These are phyloP conservation scores for Micromonas commoda DNA, from an alignment of 139 green algal species.

Conservation along the genomic window DNA sequence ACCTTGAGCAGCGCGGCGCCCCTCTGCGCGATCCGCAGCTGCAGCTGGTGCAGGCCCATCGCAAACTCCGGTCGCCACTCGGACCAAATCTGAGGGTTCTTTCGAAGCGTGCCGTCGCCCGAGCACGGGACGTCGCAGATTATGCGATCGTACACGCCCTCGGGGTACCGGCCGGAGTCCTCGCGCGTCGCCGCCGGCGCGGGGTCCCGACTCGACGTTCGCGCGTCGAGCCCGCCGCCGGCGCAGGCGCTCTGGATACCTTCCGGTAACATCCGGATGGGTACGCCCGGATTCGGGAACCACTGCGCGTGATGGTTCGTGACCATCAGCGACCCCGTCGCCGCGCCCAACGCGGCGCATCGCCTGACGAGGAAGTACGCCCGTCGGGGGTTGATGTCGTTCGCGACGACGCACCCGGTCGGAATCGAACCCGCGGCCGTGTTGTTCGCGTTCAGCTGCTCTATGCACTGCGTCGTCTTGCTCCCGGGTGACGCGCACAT, in stretches of 20 bases:
- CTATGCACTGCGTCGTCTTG: slow-evolving; percentile 75
- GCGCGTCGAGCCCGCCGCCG: too few relatives aligned
- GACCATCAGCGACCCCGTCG: slow-evolving; percentile 60
- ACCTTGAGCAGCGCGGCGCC: slow-evolving; percentile 29
- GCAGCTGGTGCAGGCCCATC: slow-evolving; percentile 20
- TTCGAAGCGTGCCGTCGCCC: slow-evolving; percentile 93
- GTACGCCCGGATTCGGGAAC: slow-evolving; percentile 59
- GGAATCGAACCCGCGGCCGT: not conserved
- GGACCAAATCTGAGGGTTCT: slow-evolving; percentile 47
- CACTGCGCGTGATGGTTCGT: slow-evolving; percentile 85
- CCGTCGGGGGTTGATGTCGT: slow-evolving; percentile 86
- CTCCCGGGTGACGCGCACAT: slow-evolving; percentile 94
- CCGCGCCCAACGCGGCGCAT: slow-evolving; percentile 16
- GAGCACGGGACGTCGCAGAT: slow-evolving; percentile 95
- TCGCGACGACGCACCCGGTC: slow-evolving; percentile 87
- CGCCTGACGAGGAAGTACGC: slow-evolving; percentile 86
- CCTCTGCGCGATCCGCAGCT: slow-evolving; percentile 32
- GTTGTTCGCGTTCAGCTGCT: not conserved
- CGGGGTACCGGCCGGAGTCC: slow-evolving; percentile 1
- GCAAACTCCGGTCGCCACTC: slow-evolving; percentile 20
- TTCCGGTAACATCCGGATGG: not conserved
- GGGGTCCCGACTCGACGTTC: not conserved
- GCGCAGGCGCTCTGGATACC: too few relatives aligned
- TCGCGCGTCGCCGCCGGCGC: not conserved
- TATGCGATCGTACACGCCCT: slow-evolving; percentile 66